A percentile compares a stretch with the other conserved stretches of the same genome.
phyloP scores from a whole-genome alignment of 2,329 filamentous ascomycete genomes.

The Paracorniculantispora psalliotae region DNA sequence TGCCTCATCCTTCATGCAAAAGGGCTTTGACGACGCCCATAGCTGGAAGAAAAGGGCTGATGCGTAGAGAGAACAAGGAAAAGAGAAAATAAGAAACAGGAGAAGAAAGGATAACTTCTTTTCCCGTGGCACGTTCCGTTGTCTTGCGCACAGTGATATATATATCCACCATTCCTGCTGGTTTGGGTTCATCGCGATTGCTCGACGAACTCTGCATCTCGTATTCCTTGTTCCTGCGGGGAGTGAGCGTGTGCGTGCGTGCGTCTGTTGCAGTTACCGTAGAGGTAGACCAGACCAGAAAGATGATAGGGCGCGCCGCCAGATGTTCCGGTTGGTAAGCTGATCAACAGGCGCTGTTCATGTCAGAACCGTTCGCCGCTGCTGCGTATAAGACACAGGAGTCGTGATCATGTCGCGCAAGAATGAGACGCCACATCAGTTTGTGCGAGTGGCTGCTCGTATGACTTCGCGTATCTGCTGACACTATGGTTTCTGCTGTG shows the following conservation, averaged over 20 bases:
- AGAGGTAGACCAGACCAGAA: no score
- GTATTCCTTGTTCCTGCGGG: neutral
- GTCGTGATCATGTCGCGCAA: neutral
- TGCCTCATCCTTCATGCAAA: neutral
- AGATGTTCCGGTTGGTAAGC: neutral
- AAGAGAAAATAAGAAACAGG: neutral
- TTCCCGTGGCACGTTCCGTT: no score
- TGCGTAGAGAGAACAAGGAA: neutral
- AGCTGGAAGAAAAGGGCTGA: neutral
- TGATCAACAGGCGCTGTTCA: neutral
- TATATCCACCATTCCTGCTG: neutral
- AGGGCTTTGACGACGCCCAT: neutral
- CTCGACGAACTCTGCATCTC: neutral
- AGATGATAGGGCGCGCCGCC: no score
- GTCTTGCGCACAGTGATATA: neutral
- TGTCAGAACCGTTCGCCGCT: neutral
- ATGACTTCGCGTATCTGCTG: constrained; percentile 1
- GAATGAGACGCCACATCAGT: neutral
- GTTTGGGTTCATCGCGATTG: neutral
- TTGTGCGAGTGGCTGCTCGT: neutral
- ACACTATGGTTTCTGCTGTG: neutral
- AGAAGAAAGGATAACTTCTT: no score
- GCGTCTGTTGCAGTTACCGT: no score
- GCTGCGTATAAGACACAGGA: neutral
- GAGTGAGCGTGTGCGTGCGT: no score